phyloP scores from a whole-genome alignment of 2,329 filamentous ascomycete species.

The Pseudogymnoascus pannorum region DNA sequence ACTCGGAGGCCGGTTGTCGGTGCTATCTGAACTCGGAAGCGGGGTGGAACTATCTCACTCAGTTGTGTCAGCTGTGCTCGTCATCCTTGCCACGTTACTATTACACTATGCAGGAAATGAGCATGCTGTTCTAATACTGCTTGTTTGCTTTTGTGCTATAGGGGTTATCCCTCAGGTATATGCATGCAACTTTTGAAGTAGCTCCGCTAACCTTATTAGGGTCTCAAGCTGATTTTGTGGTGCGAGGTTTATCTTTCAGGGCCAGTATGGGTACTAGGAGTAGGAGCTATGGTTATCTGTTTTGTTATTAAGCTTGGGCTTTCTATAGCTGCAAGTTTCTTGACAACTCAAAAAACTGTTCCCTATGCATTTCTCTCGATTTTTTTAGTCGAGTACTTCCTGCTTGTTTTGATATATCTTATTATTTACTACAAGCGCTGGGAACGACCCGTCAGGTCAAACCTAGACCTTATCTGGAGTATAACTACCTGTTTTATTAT shows the following conservation, averaged over 20 bases:
- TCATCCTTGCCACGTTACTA: not conserved
- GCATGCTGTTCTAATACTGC: not conserved
- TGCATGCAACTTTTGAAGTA: not conserved
- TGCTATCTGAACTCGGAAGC: too few species aligned
- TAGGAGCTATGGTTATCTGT: not conserved
- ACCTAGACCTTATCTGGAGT: not conserved
- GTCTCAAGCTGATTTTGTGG: not conserved
- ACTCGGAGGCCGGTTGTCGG: not conserved
- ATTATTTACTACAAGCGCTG: too few species aligned
- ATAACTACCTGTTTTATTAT: not conserved
- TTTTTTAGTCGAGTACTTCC: not conserved
- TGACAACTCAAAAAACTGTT: not conserved
- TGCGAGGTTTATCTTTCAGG: not conserved
- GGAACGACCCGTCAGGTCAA: too few species aligned
- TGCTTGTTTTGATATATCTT: not conserved
- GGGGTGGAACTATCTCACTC: not conserved
- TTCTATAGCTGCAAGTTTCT: not conserved
- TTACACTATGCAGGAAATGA: not conserved
- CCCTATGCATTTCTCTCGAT: not conserved
- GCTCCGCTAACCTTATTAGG: not conserved
- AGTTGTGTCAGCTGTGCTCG: not conserved
- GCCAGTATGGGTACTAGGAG: not conserved
- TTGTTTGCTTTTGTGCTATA: not conserved
- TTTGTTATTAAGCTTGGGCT: not conserved
- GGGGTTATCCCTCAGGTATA: not conserved